Conservation (phyloP, 1,284 basidiomycete genomes). For the Ceratobasidium sp. region DNA sequence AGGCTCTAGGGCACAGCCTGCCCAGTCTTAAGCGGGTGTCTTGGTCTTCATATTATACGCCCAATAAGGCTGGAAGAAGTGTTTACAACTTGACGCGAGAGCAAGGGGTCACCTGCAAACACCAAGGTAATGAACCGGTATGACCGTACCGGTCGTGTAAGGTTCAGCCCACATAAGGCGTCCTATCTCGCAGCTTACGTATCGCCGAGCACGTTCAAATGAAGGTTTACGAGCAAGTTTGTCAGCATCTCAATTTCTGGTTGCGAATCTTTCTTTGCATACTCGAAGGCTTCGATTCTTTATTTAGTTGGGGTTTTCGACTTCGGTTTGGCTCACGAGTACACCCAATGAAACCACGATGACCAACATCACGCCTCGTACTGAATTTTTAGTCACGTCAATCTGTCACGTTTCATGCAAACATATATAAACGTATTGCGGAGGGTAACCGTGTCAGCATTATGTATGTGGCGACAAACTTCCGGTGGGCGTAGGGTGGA, state of each 20-base stretch:
- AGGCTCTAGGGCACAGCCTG: not conserved
- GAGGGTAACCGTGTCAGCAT: not conserved
- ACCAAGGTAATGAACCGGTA: not conserved
- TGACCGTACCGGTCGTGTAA: not conserved
- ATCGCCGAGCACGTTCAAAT: too few species aligned
- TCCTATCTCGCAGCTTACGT: not conserved
- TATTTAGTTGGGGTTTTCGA: not conserved
- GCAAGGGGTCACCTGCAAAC: not conserved
- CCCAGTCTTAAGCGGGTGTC: constrained; percentile 10
- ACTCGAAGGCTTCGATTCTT: not conserved
- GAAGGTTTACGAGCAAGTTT: too few species aligned
- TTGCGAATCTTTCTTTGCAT: too few species aligned
- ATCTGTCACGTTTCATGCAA: not conserved
- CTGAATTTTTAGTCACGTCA: not conserved
- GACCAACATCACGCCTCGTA: not conserved
- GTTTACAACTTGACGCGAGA: not conserved
- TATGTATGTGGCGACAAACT: not conserved
- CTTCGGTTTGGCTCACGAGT: not conserved
- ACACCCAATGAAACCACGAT: not conserved
- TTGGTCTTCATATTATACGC: constrained; percentile 26
- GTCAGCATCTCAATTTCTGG: too few species aligned
- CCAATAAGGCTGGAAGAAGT: constrained; percentile 32
- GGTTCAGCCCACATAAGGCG: not conserved
- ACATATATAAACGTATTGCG: too few species aligned
- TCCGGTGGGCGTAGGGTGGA: too few species aligned